Conservation (phyloP, 495 filamentous ascomycete genomes). For the Talaromyces ruber region DNA sequence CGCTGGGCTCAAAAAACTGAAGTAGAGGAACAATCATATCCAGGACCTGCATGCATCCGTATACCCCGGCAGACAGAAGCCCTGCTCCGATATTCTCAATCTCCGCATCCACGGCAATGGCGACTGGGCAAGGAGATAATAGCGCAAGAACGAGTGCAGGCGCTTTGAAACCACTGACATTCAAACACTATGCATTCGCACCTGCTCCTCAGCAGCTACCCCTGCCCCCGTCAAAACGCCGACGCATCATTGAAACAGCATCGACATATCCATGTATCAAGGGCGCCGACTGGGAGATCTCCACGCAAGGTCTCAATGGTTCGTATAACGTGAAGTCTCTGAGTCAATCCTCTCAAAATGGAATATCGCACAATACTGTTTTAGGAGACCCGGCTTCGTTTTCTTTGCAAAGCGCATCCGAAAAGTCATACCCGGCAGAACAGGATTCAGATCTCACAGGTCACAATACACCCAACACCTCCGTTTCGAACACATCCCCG, state of each 20-base stretch:
- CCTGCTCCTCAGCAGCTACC: neutral
- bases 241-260: neutral
- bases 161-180: neutral
- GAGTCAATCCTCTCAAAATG: slow-evolving; percentile 9
- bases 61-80: neutral
- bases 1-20: neutral
- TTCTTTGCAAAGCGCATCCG: slow-evolving; percentile 5
- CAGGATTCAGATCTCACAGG: slow-evolving; percentile 12
- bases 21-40: neutral
- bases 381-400: neutral
- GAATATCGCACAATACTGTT: slow-evolving; percentile 6
- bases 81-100: neutral
- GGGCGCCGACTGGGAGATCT: neutral
- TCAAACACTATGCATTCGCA: slow-evolving; percentile 4
- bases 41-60: neutral
- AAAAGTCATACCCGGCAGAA: slow-evolving; percentile 8
- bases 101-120: neutral
- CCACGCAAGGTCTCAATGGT: neutral
- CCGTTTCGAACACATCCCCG: slow-evolving; percentile 19
- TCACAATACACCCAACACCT: slow-evolving; percentile 20
- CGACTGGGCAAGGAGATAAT: neutral
- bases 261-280: slow-evolving; percentile 9
- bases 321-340: neutral
- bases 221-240: slow-evolving; percentile 1
- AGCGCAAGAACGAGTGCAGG: neutral